Evolutionary conservation across 495 filamentous ascomycete genomes (phyloP), one percentile per base, ranked within the genome.

Genomic region (Parmelia sp.): DNA sequence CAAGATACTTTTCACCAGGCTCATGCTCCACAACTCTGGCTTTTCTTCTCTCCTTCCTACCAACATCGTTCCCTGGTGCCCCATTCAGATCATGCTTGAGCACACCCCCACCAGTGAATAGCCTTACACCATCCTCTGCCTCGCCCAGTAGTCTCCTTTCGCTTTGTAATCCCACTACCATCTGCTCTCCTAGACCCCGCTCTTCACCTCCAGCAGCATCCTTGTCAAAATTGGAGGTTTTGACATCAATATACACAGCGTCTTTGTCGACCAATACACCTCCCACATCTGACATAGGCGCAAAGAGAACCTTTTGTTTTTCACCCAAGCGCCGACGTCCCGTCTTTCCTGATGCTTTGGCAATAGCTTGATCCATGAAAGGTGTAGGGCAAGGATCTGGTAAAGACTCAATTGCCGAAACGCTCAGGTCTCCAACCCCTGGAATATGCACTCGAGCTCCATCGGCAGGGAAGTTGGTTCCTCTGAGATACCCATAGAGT

Each of bases 321-420:
- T 98, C 94, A 39, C 92, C 93, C 42, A 98, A 74, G 60, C 91
- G 79, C 70, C 86, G 84, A 64, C 90, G 79, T 17, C 83, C 84
- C 4, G 82, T 81, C 72, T 96, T 96, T 1, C 94, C 95, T 1
- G 86, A 86, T 9, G 83, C 83, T 70, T 92, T 96, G 31, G 87
- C 88, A 31, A 90, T 77, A 23, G 87, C 90, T 73, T 95, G 90
- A 66, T 96, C 87, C 83, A 92, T 90, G 58, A 84, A 88, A 4
- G 94, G 94, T 0, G 95, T 97, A 19, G 94, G 93, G 72, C 94
- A 98, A 25, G 94, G 94, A 74, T 98, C 94, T 2, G 95, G 93
- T 44, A 97, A 75, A 14, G 84, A 79, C 74, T 98, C 94, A 66
- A 96, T 92, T 42, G 77, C 82, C 5, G 86, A 81, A n/a, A 97